Conservation (phyloP, 2,329 filamentous ascomycete species). For the Aspergillus proliferans region DNA sequence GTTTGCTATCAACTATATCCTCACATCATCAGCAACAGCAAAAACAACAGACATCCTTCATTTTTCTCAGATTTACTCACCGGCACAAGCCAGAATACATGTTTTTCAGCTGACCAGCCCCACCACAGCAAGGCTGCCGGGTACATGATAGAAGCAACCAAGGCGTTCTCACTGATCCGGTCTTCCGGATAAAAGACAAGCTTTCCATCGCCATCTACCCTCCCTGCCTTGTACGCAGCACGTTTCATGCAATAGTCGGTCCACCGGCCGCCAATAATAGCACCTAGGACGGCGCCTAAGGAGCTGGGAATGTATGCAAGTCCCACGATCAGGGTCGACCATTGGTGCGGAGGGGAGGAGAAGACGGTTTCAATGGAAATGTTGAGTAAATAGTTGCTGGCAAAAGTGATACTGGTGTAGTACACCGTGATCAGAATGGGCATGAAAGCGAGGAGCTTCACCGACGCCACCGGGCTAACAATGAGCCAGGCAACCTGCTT, state of each 20-base stretch:
- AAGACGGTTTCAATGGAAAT: slow-evolving; percentile 35
- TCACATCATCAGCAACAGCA: neutral
- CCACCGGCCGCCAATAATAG: slow-evolving; percentile 33
- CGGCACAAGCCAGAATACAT: slow-evolving; percentile 21
- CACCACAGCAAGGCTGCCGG: slow-evolving; percentile 31
- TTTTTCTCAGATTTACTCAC: slow-evolving; percentile 1
- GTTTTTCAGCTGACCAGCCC: slow-evolving; percentile 31
- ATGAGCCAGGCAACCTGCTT: slow-evolving; percentile 6
- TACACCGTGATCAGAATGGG: slow-evolving; percentile 31
- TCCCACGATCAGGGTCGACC: slow-evolving; percentile 31
- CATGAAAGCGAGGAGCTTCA: slow-evolving; percentile 32
- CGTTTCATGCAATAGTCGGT: slow-evolving; percentile 36
- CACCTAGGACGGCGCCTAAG: slow-evolving; percentile 31
- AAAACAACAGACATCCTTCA: neutral
- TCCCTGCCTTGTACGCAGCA: slow-evolving; percentile 27
- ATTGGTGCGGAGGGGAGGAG: slow-evolving; percentile 29
- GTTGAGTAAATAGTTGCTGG: slow-evolving; percentile 33
- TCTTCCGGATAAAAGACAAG: slow-evolving; percentile 34
- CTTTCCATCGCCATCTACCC: slow-evolving; percentile 28
- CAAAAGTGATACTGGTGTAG: slow-evolving; percentile 34
- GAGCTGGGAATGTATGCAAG: slow-evolving; percentile 33
- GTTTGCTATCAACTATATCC: slow-evolving; percentile 9
- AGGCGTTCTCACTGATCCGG: slow-evolving; percentile 35
- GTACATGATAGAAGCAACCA: slow-evolving; percentile 28
- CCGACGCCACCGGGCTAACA: slow-evolving; percentile 30